Conservation (phyloP, 208 protist genomes). For the Tritrichomonas foetus region DNA sequence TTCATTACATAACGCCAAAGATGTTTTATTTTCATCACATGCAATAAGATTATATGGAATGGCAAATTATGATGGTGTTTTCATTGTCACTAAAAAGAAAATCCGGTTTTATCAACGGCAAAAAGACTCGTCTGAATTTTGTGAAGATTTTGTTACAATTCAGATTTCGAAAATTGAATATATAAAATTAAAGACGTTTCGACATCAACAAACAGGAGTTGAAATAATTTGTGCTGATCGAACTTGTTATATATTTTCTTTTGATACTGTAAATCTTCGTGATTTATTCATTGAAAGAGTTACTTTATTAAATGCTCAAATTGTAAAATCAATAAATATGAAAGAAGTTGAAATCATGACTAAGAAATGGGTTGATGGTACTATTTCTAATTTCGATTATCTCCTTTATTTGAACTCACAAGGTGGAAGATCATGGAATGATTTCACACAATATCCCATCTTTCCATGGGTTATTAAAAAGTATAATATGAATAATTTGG, state of each 20-base stretch:
- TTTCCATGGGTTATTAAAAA: slow-evolving; percentile 4
- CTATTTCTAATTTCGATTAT: neutral
- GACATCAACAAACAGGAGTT: neutral
- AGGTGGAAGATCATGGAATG: neutral
- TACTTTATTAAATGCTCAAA: neutral
- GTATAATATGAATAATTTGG: neutral
- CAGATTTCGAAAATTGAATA: neutral
- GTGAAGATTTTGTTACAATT: neutral
- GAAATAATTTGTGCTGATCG: neutral
- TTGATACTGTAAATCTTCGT: neutral
- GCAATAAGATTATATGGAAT: neutral
- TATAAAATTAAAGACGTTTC: neutral
- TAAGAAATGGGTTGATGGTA: neutral
- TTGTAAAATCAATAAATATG: neutral
- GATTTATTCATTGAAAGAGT: neutral
- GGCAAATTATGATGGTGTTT: neutral
- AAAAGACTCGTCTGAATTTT: neutral
- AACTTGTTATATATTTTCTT: neutral
- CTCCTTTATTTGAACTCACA: neutral
- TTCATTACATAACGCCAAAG: neutral
- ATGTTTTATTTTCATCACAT: neutral
- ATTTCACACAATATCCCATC: neutral
- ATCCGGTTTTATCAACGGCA: neutral
- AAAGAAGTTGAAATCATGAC: neutral
- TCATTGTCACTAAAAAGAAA: neutral